Evolutionary conservation across 2,329 filamentous ascomycete genomes (phyloP), one percentile per base, ranked within the genome.

Genomic region (Trichocomaceae sp.): DNA sequence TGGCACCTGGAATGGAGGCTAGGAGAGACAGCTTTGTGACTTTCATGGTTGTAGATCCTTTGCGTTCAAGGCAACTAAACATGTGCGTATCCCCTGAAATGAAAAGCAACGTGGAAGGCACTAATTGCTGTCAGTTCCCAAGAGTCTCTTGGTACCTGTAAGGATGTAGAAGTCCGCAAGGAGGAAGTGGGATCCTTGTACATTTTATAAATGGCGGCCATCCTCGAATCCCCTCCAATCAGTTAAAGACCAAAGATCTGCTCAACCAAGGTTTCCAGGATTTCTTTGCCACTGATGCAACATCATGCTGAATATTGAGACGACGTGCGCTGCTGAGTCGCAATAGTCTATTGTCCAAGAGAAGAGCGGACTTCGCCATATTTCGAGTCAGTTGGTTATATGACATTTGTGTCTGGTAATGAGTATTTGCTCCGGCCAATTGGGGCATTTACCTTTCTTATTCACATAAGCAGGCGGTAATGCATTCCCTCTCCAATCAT

Each of bases 201-300:
- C 15, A 37, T 45, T 33, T 52, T 52, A 52, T 52, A 52, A 22
- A 41, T 9, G 20, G 20, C 39, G 44, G 15, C 1, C 8, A 17
- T 35, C 13, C 5, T 37, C 20, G 8, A 45, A 7, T 12, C 12
- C 41, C 19, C 15, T 20, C 39, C 26, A 52, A 37, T 22, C 29
- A 52, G n/a, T 10, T 26, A 33, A 29, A 33, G 37, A n/a, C 13
- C 23, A 22, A 44, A 19, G 5, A 19, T 19, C 15, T 10, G 26
- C 9, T 13, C n/a, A 51, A 45, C 49, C 49, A 51, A 51, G 41
- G 26, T 52, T 46, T 33, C 33, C 26, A 26, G 29, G 41, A 3
- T 45, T n/a, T 23, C n/a, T 33, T 45, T 52, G 50, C 50, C 50
- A 35, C 50, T 52, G 50, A 52, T 52, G 50, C 50, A 52, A 52